Evolutionary conservation across 225 moss, liverwort and hornwort species (phyloP), one percentile per base, ranked within the genome.

Genomic region (Climacium dendroides): DNA sequence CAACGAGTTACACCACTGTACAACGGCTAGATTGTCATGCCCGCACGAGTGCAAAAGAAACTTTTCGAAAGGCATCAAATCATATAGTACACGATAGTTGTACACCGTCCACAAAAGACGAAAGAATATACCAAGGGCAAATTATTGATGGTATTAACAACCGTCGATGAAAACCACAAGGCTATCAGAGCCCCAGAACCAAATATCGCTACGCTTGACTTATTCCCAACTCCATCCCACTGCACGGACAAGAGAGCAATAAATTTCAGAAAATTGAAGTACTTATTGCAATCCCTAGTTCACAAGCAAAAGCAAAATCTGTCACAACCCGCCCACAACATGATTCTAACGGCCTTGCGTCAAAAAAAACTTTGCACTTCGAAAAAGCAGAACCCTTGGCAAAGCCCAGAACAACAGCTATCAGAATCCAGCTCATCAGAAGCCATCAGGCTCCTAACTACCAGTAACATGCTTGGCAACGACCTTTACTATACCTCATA

Each of bases 91-190:
- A 84, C 69, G 45, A 43, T 3, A 66, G 35, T 59, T 57, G 59
- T 47, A 63, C 85, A 55, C 58, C 62, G 30, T 78, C 47, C 22
- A 85, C 64, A 90, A 79, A 80, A 80, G 61, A 66, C 73, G 28
- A 63, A 82, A 87, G 89, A 87, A 81, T 87, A 83, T 90, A 96
- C 96, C 95, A 96, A 83, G 16, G 98, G 96, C 58, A 98, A 91
- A 83, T 92, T 89, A 87, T 98, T 96, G 87, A 98, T 93, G 54
- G 96, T 96, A 34, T 89, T 94, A 37, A 98, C 96, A 88, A 98
- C 88, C 71, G 96, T 96, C 26, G 95, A 95, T 35, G 96, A 98
- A 59, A 98, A 92, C 98, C 98, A 98, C 29, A 98, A 67, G 58
- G 94, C 89, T 30, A 94, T 92, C 73, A 98, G 70, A 69, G 96